Evolutionary conservation across 345 rosid species (phyloP).

Genomic region (Eucalyptus marginata): DNA sequence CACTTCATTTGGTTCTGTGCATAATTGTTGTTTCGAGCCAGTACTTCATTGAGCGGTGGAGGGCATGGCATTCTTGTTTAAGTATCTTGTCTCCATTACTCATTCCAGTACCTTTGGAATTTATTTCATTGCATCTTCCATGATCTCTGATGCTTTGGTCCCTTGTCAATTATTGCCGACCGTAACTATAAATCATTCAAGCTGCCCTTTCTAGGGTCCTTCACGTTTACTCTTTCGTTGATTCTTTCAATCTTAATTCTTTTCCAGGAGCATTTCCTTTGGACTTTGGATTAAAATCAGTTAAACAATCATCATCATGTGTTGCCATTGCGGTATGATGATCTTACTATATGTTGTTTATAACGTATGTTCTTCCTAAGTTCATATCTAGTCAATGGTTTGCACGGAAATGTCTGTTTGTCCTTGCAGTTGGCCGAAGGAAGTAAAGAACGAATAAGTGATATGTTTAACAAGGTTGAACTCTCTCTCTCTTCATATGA

Average conservation of each 20-base stretch:
- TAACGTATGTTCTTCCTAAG: neutral
- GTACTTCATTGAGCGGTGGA: neutral
- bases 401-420: neutral
- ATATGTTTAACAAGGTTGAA: slow-evolving; percentile 48
- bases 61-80: neutral
- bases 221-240: neutral
- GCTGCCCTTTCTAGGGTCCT: neutral
- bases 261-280: slow-evolving; percentile 15
- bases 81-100: neutral
- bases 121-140: neutral
- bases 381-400: neutral
- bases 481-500: slow-evolving; percentile 72
- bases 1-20: neutral
- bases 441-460: slow-evolving; percentile 39
- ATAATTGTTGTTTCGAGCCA: neutral
- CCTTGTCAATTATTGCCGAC: neutral
- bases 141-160: neutral
- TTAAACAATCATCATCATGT: neutral
- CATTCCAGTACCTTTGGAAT: neutral
- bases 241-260: neutral
- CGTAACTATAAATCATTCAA: neutral
- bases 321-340: slow-evolving; percentile 21
- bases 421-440: slow-evolving; percentile 22
- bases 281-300: slow-evolving; percentile 6
- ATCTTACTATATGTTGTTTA: neutral